Conservation (phyloP, 805 yeast species). For the Schwanniomyces sp. region DNA sequence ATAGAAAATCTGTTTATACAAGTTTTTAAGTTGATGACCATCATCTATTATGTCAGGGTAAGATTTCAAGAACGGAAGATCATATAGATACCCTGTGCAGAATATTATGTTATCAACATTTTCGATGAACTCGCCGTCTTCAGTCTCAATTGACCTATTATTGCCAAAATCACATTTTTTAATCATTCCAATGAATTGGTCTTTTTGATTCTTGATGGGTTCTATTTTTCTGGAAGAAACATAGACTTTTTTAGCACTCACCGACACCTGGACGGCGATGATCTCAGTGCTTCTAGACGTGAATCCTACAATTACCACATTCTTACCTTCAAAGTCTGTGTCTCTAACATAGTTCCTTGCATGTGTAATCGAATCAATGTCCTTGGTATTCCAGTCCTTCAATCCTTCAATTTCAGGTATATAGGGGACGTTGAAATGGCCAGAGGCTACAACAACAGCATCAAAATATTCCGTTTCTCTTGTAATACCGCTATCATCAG, state of each 20-base stretch:
- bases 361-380: slow-evolving; percentile 34
- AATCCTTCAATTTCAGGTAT: slow-evolving; percentile 46
- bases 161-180: too few relatives aligned
- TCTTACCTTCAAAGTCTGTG: slow-evolving; percentile 29
- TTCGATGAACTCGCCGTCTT: slow-evolving; percentile 13
- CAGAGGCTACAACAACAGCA: slow-evolving; percentile 45
- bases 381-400: slow-evolving; percentile 27
- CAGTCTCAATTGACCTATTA: slow-evolving; percentile 14
- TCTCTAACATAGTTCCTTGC: slow-evolving; percentile 42
- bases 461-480: too few relatives aligned
- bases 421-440: slow-evolving; percentile 48
- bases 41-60: slow-evolving; percentile 13
- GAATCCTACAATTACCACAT: slow-evolving; percentile 35
- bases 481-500: too few relatives aligned
- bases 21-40: slow-evolving; percentile 24
- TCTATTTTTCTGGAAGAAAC: slow-evolving; percentile 8
- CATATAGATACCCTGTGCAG: slow-evolving; percentile 24
- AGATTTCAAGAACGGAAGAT: slow-evolving; percentile 17
- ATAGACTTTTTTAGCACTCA: slow-evolving; percentile 13
- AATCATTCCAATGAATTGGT: too few relatives aligned
- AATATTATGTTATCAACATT: slow-evolving; percentile 18
- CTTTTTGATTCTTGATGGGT: slow-evolving; percentile 5
- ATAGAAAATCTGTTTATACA: slow-evolving; percentile 33
- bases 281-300: slow-evolving; percentile 72
- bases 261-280: slow-evolving; percentile 16